Conservation (phyloP, 345 rosid genomes). For the Trapa bicornis region DNA sequence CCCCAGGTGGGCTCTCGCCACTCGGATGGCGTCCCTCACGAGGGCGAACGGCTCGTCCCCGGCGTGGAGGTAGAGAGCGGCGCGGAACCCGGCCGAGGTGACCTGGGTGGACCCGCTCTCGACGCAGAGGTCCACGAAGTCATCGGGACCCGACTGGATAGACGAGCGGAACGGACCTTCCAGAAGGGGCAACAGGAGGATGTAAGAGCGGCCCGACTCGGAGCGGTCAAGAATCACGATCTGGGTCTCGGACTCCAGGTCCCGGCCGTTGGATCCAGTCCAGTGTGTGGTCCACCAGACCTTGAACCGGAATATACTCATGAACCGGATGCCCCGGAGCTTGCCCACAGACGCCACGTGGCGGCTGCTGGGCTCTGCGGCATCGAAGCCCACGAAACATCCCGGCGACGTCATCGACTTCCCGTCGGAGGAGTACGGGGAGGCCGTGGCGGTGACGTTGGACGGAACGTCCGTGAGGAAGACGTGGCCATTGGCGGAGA, state of each 20-base stretch:
- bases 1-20: constrained; percentile 46
- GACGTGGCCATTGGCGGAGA: constrained; percentile 49
- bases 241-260: constrained; percentile 78
- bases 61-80: constrained; percentile 42
- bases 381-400: constrained; percentile 54
- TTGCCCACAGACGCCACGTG: constrained; percentile 70
- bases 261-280: constrained; percentile 68
- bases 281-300: constrained; percentile 99
- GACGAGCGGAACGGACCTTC: constrained; percentile 72
- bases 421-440: constrained; percentile 23
- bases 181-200: constrained; percentile 55
- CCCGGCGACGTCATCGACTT: constrained; percentile 32
- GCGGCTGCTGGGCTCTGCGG: constrained; percentile 27
- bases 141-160: constrained; percentile 50
- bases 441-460: constrained; percentile 39
- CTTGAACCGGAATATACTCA: constrained; percentile 97
- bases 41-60: constrained; percentile 61
- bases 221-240: constrained; percentile 52
- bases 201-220: constrained; percentile 50
- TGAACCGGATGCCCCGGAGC: constrained; percentile 51
- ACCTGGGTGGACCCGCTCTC: constrained; percentile 79
- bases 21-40: constrained; percentile 64
- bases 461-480: constrained; percentile 57
- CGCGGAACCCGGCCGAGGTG: constrained; percentile 27
- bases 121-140: constrained; percentile 61